Evolutionary conservation across 1,284 basidiomycete species (phyloP), one percentile per base, ranked within the genome.

Genomic region (Ceratobasidium sp.): DNA sequence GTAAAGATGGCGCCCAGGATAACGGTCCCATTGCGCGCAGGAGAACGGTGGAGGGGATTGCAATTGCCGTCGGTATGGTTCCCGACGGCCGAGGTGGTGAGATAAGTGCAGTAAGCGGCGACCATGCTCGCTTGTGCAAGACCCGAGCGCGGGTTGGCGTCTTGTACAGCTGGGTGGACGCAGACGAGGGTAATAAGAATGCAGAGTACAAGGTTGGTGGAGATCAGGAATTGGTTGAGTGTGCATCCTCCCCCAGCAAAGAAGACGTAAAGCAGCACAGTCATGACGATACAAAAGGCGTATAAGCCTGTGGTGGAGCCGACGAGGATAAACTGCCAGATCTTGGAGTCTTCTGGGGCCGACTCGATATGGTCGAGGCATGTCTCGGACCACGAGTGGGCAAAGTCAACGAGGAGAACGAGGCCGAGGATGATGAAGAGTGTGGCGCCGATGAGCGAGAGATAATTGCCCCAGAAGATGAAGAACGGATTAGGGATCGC

Each of bases 281-380:
- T 98, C 56, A 97, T 84, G 0, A 91, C 86, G 78, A 98, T 88
- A 9, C 92, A 87, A 72, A 88, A 88, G 28, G 87, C 84, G 81
- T 98, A 98, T 86, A 96, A 91, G 59, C 88, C 85, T 25, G 91
- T 89, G 0, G 97, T 98, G n/a, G 94, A 95, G 21, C 93, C 91
- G 74, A 99, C 89, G 71, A 99, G 89, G 73, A 97, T 89, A 87
- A 92, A 98, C 81, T 98, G 95, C 96, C 96, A 99, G 66, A 96
- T 82, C 75, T 92, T 92, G 12, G 95, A 96, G 64, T 87, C 84
- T 40, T 78, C 79, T 46, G 83, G 83, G 6, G 89, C 89, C 73
- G 88, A 87, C 80, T 98, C 96, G 95, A 95, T 98, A 75, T 94
- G 94, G 77, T 98, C 92, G 63, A 98, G 86, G 79, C 96, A 98